Percentiles rank a stretch among this genome's conserved stretches.
phyloP scores from a whole-genome alignment of 2,329 filamentous ascomycete genomes.

The Sphaerostilbella broomeana region DNA sequence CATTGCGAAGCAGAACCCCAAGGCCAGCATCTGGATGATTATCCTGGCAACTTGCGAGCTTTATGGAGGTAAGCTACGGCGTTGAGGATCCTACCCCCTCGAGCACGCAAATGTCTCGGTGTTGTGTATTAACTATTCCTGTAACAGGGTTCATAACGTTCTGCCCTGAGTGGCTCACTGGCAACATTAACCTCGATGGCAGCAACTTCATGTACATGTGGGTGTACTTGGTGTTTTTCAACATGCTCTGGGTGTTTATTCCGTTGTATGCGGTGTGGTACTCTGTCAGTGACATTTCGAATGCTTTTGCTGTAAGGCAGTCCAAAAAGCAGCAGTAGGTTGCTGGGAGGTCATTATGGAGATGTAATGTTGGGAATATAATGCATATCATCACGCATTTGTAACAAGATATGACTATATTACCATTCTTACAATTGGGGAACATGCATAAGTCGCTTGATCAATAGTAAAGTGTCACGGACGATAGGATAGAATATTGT shows the following conservation, averaged over 20 bases:
- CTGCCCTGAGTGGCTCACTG: constrained; percentile 61
- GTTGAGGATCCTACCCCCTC: background rate
- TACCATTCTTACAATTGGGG: background rate
- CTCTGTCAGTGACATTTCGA: constrained; percentile 46
- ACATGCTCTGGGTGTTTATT: constrained; percentile 60
- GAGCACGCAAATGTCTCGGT: no score
- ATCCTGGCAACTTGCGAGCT: constrained; percentile 59
- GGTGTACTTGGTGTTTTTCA: constrained; percentile 64
- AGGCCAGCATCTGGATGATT: constrained; percentile 55
- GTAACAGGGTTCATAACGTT: constrained; percentile 62
- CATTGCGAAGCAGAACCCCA: constrained; percentile 48
- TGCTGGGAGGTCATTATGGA: constrained; percentile 15
- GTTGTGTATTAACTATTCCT: background rate
- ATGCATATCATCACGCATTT: background rate
- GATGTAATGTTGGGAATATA: background rate
- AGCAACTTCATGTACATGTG: constrained; percentile 64
- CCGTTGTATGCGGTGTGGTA: constrained; percentile 54
- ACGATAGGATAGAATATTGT: background rate
- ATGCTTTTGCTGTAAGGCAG: constrained; percentile 38
- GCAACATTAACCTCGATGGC: constrained; percentile 54
- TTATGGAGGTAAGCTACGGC: constrained; percentile 47
- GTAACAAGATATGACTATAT: no score
- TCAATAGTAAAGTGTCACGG: background rate
- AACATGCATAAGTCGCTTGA: background rate
- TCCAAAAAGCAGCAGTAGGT: constrained; percentile 21